Conservation (phyloP, 176 grass and related monocot genomes). For the Lolium rigidum region DNA sequence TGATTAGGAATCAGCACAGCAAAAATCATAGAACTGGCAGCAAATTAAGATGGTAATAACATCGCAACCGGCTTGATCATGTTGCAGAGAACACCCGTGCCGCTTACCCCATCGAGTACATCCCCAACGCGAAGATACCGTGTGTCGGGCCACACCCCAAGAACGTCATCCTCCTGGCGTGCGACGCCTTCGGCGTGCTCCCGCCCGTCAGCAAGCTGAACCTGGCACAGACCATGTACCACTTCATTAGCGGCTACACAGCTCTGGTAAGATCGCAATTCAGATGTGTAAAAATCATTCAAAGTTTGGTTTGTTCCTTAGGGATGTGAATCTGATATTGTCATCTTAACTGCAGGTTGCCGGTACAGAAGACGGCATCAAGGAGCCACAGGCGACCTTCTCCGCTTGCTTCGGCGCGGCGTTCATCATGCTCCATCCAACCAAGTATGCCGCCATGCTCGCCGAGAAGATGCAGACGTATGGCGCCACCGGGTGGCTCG, state of each 20-base stretch:
- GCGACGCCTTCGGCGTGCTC: constrained; percentile 94
- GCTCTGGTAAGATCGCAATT: constrained; percentile 55
- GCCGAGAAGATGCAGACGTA: constrained; percentile 98
- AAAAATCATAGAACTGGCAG: too few species aligned
- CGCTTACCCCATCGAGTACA: constrained; percentile 96
- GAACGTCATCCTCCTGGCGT: constrained; percentile 96
- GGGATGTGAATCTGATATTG: not conserved
- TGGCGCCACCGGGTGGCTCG: constrained; percentile 95
- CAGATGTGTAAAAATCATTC: not conserved
- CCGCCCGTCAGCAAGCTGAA: constrained; percentile 96
- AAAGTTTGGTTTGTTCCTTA: not conserved
- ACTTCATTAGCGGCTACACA: constrained; percentile 99
- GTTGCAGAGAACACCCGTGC: constrained; percentile 89
- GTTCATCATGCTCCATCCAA: constrained; percentile 99
- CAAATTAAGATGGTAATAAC: not conserved
- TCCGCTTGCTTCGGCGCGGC: constrained; percentile 97
- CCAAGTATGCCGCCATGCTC: constrained; percentile 98
- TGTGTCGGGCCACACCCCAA: constrained; percentile 93
- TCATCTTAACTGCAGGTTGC: constrained; percentile 54
- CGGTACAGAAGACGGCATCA: constrained; percentile 94
- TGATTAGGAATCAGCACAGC: too few species aligned
- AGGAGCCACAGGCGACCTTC: constrained; percentile 97
- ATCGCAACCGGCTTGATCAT: not conserved
- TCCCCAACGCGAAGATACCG: constrained; percentile 89
- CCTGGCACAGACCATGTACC: constrained; percentile 98